Evolutionary conservation across 1,139 yeast genomes (phyloP), one percentile per base, ranked within the genome.

Genomic region (Debaryomycetaceae sp.): DNA sequence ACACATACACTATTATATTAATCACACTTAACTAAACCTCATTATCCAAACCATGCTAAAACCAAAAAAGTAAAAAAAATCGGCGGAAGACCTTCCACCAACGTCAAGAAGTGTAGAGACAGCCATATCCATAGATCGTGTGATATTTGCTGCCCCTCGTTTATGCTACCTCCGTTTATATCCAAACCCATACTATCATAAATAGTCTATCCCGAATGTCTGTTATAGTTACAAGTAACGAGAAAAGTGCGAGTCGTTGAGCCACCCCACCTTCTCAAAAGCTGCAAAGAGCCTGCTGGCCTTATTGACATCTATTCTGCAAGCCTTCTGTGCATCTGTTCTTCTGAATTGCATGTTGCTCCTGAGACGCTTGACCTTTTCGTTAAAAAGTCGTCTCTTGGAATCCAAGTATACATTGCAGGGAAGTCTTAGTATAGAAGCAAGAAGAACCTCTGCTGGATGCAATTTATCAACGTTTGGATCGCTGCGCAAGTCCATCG

Each of bases 321-420:
- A 91, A 7, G 97, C 96, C 74, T 93, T 91, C 67, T 93, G 98
- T 11, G 97, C 95, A 65, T 93, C 99, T 0, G 98, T 93, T 69
- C 97, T 83, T 70, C 98, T 84, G 68, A 93, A 93, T 39, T 93
- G 95, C 64, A 86, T 76, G 31, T 87, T 88, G 46, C 75, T 75
- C 59, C 80, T 82, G 59, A 86, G 68, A 49, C 97, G 78, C 49
- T 80, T 80, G 36, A 90, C 95, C 68, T 91, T 91, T 63, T 93
- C 98, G 50, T 81, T 80, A 65, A 93, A 93, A 35, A 93, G 72
- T 55, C 99, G 78, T 65, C 95, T 81, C 73, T 93, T 93, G 6
- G 97, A 88, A 65, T 93, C 99, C 61, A 91, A 72, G 62, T 90
- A 93, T 34, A 91, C 81, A 51, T 85, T 87, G 46, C 91, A 86